phyloP scores from a whole-genome alignment of 108 stramenopile species.

The Fragilaria crotonensis region DNA sequence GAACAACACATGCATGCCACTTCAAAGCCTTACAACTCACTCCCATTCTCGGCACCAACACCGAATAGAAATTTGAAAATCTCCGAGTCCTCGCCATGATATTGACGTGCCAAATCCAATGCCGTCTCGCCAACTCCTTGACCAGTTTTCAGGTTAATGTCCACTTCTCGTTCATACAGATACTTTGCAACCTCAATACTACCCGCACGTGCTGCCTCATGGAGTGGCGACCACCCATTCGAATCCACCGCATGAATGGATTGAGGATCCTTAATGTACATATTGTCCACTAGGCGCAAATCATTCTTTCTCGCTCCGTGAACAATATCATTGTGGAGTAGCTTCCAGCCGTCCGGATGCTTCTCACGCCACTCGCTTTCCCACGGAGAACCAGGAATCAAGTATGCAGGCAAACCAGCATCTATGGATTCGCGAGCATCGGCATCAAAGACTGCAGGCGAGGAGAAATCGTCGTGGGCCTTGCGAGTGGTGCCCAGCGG shows the following conservation, averaged over 20 bases:
- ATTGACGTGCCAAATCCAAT: slow-evolving; percentile 1
- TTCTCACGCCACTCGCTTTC: slow-evolving; percentile 22
- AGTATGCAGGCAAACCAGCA: slow-evolving; percentile 36
- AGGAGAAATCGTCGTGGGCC: neutral
- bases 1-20: no score
- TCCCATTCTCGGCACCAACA: neutral
- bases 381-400: slow-evolving; percentile 34
- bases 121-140: slow-evolving; percentile 18
- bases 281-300: neutral
- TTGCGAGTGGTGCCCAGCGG: slow-evolving; percentile 14
- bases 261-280: slow-evolving; percentile 2
- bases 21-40: neutral
- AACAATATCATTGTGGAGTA: neutral
- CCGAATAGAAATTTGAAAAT: neutral
- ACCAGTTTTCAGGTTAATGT: slow-evolving; percentile 24
- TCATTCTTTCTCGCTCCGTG: neutral
- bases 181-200: slow-evolving; percentile 24
- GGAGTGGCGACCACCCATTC: slow-evolving; percentile 45
- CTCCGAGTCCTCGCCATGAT: neutral
- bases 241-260: slow-evolving; percentile 13
- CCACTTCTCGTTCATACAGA: slow-evolving; percentile 27
- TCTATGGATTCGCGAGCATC: slow-evolving; percentile 7
- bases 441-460: neutral
- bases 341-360: slow-evolving; percentile 32
- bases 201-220: slow-evolving; percentile 35